Evolutionary conservation across 768 basidiomycete species (phyloP), one percentile per base, ranked within the genome.

Genomic region (Collybiopsis luxurians): DNA sequence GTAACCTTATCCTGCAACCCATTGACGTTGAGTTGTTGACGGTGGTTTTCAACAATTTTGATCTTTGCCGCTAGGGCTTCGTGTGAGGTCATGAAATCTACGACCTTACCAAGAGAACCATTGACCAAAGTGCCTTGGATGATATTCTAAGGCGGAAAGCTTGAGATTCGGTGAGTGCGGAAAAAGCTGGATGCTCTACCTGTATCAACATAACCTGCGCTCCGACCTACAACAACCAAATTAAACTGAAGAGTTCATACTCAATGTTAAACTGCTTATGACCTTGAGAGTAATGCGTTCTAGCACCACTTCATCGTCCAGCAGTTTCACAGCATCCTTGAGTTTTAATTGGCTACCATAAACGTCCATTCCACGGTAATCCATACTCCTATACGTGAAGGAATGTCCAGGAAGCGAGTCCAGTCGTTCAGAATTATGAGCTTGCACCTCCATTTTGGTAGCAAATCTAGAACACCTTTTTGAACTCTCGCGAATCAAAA

Each of bases 181-280:
- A n/a, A n/a, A n/a, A n/a, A n/a, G n/a, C n/a, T 48, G 39, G n/a
- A 17, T 39, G n/a, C 44, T 44, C 10, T 56, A 85, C 87, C 76
- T 88, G 87, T 60, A 89, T 77, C 1, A 90, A 67, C 90, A 92
- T 92, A 3, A 96, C 94, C 67, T 96, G 94, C 1, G 92, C 90
- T 15, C 87, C 87, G 52, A 87, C 74, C 82, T 92, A 56, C 21
- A 21, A 26, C 17, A 9, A 36, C 56, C 53, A 23, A 45, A 36
- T 55, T 12, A 55, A 26, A 7, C 34, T 26, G 23, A 21, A 58
- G 63, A 45, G 56, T 48, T 28, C 23, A n/a, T n/a, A n/a, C n/a
- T n/a, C n/a, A n/a, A n/a, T n/a, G n/a, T n/a, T n/a, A n/a, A n/a
- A n/a, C n/a, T n/a, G n/a, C n/a, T n/a, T n/a, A n/a, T n/a, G 59